These are phyloP conservation scores for Euryodendron excelsum DNA, from an alignment of 148 eudicot species.

Conservation along the genomic window DNA sequence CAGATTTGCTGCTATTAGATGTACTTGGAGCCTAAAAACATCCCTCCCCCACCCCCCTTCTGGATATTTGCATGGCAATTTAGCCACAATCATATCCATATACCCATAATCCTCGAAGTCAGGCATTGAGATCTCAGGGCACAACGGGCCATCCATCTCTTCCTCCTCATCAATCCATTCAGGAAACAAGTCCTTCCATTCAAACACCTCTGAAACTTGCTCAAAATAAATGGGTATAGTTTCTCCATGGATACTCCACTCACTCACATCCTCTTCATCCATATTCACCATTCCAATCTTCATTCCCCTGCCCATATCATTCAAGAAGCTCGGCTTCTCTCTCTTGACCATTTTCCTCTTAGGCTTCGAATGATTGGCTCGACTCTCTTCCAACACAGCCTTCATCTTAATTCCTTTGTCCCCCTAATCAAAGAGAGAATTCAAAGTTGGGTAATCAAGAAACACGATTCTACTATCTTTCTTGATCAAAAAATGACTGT, in stretches of 20 bases:
- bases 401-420: conserved; percentile 71
- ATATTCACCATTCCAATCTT: conserved; percentile 72
- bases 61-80: conserved; percentile 66
- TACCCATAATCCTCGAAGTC: conserved; percentile 32
- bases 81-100: conserved; percentile 66
- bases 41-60: conserved; percentile 75
- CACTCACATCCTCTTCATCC: conserved; percentile 65
- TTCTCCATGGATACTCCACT: conserved; percentile 52
- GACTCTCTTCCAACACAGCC: conserved; percentile 56
- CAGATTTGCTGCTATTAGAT: conserved; percentile 62
- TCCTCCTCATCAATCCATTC: conserved; percentile 98
- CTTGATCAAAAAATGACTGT: too few species aligned
- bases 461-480: too few species aligned
- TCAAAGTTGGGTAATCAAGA: background rate
- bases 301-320: conserved; percentile 43
- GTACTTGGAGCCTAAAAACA: conserved; percentile 67
- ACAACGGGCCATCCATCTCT: conserved; percentile 61
- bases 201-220: conserved; percentile 54
- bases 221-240: conserved; percentile 43
- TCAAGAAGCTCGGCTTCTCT: conserved; percentile 62
- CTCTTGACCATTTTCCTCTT: conserved; percentile 30
- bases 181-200: conserved; percentile 84
- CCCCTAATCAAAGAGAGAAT: conserved; percentile 27
- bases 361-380: conserved; percentile 19
- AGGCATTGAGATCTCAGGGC: conserved; percentile 92